Evolutionary conservation across 2,329 filamentous ascomycete species (phyloP), one percentile per base, ranked within the genome.

Genomic region (Epichloe amarillans): DNA sequence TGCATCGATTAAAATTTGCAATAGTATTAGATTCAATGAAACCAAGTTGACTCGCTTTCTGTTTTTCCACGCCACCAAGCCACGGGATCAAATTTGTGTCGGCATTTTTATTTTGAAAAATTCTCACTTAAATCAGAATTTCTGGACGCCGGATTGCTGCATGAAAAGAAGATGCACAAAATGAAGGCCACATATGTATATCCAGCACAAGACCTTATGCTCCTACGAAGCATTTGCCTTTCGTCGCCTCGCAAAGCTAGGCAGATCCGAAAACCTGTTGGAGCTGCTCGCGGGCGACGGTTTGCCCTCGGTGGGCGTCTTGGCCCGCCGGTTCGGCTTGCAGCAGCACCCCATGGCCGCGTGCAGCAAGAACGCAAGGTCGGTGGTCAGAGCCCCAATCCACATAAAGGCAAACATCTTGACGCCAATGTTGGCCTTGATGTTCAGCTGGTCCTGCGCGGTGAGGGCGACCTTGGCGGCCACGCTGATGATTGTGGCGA

Each of bases 351-450:
- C 86, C 65, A 91, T 75, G 35, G 83, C 80, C 30, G 84, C 70
- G 64, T 94, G 87, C 19, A 94, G 71, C 35, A 85, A 63, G 59
- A 86, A 90, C 0, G 84, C 83, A 19, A 90, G 61, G 5, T 88
- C 68, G 1, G 79, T 77, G 53, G 83, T 79, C 0, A 73, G 79
- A 0, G 82, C 76, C 0, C 84, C 86, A 30, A 88, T 77, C 90
- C 91, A 97, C 84, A 95, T 91, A 62, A 95, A 94, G 0, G 71
- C 84, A 60, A 95, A 79, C 85, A 95, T 90, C 57, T 80, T 75
- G 37, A 65, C 68, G 5, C 89, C 89, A 36, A 95, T 71, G 3
- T 75, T 68, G 3, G 83, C 86, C 10, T 69, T 64, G 58, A 96
- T 89, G 65, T 95, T 93, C 49, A 96, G 72, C 52, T 86, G 80